phyloP scores from a whole-genome alignment of 768 basidiomycete species.

The Boletales sp. region DNA sequence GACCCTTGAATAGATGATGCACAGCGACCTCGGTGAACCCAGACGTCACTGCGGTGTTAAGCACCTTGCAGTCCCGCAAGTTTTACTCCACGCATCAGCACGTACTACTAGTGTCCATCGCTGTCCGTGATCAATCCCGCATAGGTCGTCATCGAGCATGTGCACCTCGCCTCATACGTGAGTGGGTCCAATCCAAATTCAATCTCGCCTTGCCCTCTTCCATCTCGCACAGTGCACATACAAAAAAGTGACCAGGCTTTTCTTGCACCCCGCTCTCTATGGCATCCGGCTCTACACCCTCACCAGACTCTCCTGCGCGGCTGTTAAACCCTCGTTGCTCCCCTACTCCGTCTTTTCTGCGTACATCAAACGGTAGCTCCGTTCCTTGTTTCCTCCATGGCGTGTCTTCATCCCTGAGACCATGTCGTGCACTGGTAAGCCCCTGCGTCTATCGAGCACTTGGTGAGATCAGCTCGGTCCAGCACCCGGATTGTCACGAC shows the following conservation, averaged over 20 bases:
- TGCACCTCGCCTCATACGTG: conserved; percentile 84
- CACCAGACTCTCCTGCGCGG: conserved; percentile 65
- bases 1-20: conserved; percentile 86
- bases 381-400: no score
- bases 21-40: conserved; percentile 83
- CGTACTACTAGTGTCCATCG: conserved; percentile 42
- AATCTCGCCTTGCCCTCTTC: conserved; percentile 74
- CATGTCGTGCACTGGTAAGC: no score
- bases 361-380: conserved; percentile 73
- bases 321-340: conserved; percentile 64
- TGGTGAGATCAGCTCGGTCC: no score
- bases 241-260: conserved; percentile 73
- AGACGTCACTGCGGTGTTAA: conserved; percentile 69
- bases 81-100: conserved; percentile 89
- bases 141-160: conserved; percentile 81
- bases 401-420: no score
- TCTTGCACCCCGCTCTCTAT: conserved; percentile 75
- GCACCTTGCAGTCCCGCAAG: conserved; percentile 85
- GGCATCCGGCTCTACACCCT: conserved; percentile 82
- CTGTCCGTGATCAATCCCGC: conserved; percentile 2
- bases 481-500: no score
- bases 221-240: conserved; percentile 69
- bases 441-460: no score
- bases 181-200: conserved; percentile 72
- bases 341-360: conserved; percentile 68